Evolutionary conservation across 2,329 filamentous ascomycete species (phyloP).

Genomic region (Epichloe sp.): DNA sequence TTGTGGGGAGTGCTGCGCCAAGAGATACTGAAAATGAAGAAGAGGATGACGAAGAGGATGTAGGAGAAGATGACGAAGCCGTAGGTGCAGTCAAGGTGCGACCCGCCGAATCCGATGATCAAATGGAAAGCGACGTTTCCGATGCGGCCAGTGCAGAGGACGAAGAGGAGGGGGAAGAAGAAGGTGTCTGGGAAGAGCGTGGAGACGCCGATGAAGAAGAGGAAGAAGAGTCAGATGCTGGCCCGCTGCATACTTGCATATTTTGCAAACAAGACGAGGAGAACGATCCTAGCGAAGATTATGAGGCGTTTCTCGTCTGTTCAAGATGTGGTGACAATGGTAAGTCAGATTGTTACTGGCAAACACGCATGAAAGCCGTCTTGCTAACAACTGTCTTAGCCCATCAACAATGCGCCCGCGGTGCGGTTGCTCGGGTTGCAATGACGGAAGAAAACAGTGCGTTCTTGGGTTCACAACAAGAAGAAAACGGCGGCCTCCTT

Average conservation of each 20-base stretch:
- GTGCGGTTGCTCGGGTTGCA: constrained; percentile 29
- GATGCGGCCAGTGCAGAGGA: constrained; percentile 32
- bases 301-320: constrained; percentile 67
- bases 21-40: constrained; percentile 22
- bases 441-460: constrained; percentile 22
- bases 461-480: constrained; percentile 1
- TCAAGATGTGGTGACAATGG: constrained; percentile 68
- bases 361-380: constrained; percentile 5
- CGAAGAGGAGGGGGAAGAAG: constrained; percentile 15
- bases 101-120: constrained; percentile 34
- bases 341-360: constrained; percentile 34
- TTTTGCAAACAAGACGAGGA: constrained; percentile 79
- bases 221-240: constrained; percentile 3
- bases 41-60: constrained; percentile 14
- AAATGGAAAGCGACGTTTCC: constrained; percentile 35
- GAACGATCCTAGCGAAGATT: constrained; percentile 68
- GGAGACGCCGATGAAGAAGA: constrained; percentile 5
- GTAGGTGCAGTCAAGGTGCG: constrained; percentile 45
- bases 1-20: constrained; percentile 7
- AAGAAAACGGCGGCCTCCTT: neutral
- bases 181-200: constrained; percentile 8
- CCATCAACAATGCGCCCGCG: constrained; percentile 79
- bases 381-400: constrained; percentile 45
- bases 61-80: constrained; percentile 26
- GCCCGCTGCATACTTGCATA: constrained; percentile 35